Base-by-base conservation (phyloP, 2,329 filamentous ascomycete genomes). In the Fragosphaeria purpurea region DNA sequence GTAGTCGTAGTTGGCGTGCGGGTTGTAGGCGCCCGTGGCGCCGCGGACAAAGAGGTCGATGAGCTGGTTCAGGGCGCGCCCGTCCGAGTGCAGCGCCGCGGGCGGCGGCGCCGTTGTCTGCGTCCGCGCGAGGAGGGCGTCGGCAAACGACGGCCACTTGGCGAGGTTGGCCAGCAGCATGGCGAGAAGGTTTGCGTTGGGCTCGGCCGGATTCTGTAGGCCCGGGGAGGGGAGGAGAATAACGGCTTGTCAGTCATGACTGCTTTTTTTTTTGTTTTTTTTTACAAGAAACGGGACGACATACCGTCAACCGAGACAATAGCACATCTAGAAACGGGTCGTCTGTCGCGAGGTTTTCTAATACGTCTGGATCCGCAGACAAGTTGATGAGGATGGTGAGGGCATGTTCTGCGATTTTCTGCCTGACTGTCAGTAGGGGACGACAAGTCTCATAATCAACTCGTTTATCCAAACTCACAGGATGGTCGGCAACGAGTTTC, bases 41-140 rank as follows among this genome's bases (percentile, higher is more conserved):
- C 91, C 91, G 70, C 93, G 94, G 63, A 97, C 93, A 63, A 98
- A 98, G 59, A 94, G 84, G 65, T 97, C 93, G 65, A 98, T 81
- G 34, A 98, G 73, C 67, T 97, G 93, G 65, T 96, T 89, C 60
- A 97, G 79, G 5, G 88, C 83, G 52, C 80, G 74, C 38, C 83
- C 77, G 41, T 88, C 86, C 1, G 80, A 85, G 6, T 80, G 82
- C 6, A 95, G 77, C n/a, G 75, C 73, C 50, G 82, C 77, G 3
- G 88, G 85, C 0, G 83, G 66, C 6, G 77, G 70, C 22, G 22
- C 3, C 22, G 22, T 22, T 22, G 22, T 22, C 55, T 88, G 84
- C 61, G 84, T 85, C 50, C 85, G 72, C 5, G 74, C 72, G 9
- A 91, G 67, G 5, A 96, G 72, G 22, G 22, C 22, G 42, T 76